Conservation (phyloP, 2,329 filamentous ascomycete species). For the Xenoacremonium recifei region DNA sequence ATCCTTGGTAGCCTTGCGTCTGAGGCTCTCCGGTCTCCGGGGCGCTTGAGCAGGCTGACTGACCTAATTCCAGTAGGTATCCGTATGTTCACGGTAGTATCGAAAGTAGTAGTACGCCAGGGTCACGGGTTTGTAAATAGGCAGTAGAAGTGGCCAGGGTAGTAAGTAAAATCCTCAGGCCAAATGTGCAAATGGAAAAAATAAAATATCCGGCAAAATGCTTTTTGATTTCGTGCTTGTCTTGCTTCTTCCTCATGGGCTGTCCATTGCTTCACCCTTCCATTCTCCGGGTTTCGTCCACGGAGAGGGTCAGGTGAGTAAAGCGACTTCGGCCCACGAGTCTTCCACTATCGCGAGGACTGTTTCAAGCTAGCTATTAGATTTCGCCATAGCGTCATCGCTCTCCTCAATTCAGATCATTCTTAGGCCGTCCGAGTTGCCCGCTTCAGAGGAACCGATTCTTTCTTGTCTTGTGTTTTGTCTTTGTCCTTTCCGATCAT, state of each 20-base stretch:
- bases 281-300: constrained; percentile 24
- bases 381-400: constrained; percentile 35
- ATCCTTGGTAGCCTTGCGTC: too few relatives aligned
- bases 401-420: constrained; percentile 31
- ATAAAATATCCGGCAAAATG: constrained; percentile 22
- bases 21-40: too few relatives aligned
- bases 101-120: too few relatives aligned
- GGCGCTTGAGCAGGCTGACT: too few relatives aligned
- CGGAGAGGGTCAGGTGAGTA: too few relatives aligned
- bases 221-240: constrained; percentile 31
- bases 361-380: constrained; percentile 36
- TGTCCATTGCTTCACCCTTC: too few relatives aligned
- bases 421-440: constrained; percentile 22
- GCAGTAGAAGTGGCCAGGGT: too few relatives aligned
- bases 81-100: too few relatives aligned
- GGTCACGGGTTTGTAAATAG: too few relatives aligned
- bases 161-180: too few relatives aligned
- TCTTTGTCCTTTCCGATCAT: too few relatives aligned
- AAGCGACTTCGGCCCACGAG: constrained; percentile 22
- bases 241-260: constrained; percentile 26
- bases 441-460: constrained; percentile 24
- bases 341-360: constrained; percentile 30
- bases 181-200: not conserved
- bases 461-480: constrained; percentile 20
- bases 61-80: too few relatives aligned